Base-by-base conservation (phyloP, 306 rosid species). In the Begonia fuchsioides region DNA sequence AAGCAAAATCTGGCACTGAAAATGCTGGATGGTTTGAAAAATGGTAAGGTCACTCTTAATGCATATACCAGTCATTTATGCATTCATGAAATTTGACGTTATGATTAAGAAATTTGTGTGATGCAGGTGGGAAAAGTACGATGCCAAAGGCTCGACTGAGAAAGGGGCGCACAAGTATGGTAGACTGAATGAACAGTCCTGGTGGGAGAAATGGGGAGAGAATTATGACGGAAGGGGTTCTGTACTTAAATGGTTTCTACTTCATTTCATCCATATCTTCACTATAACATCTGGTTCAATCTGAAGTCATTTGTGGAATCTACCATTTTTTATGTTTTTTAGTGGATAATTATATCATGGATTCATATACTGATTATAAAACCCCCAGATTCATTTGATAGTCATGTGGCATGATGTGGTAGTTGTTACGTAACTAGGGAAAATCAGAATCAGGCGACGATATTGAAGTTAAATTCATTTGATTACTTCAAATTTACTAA, bases 191-290 rank as follows among this genome's bases (percentile, higher is more conserved):
- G 97, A 90, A 57, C 95, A 84, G 57, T 90, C 97, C 20, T 90
- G 97, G 95, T 90, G 97, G 97, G 97, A 84, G 76, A 84, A 84
- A 76, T 90, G 97, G 95, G 95, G 97, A 64, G 97, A 90, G 80
- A 70, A 90, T 69, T 90, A 81, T 54, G 97, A 90, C 17, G 97
- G 95, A 75, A 74, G 86, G 58, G 97, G 95, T 57, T 90, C 95
- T 62, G 97, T 90, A 60, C 77, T 90, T 66, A 90, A 90, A 84
- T 90, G 97, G 97, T 90, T 54, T 50, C 60, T 50, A 60, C 66
- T 61, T 67, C 58, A 20, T 56, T 41, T 57, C 48, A 50, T 58
- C 47, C 39, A 55, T 54, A 20, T 20, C 32, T 20, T 20, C 32
- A 20, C 1, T 20, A n/a, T n/a, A 20, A 20, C 32, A 20, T 20